These are phyloP conservation scores for Acer yangbiense DNA, from an alignment of 345 rosid genomes.

Conservation along the genomic window DNA sequence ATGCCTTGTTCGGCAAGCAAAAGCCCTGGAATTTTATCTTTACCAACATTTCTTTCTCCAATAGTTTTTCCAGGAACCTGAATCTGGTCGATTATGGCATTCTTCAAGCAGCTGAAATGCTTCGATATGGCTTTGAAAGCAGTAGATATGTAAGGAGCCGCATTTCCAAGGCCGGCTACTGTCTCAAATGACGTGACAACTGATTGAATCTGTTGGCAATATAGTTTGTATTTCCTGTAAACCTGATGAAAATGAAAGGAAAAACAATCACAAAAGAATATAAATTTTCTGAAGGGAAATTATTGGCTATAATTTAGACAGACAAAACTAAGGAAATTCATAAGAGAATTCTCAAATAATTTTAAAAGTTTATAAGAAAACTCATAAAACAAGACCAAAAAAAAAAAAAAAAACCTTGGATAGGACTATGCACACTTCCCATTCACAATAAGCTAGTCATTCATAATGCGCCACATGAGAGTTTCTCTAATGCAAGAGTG, in stretches of 20 bases:
- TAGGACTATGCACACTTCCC: too few species aligned
- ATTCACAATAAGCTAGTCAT: too few species aligned
- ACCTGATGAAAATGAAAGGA: slow-evolving; percentile 25
- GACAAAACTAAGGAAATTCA: background rate
- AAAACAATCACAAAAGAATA: background rate
- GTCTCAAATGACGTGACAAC: slow-evolving; percentile 41
- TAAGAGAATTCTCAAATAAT: background rate
- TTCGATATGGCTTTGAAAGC: slow-evolving; percentile 38
- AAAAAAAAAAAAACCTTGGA: background rate
- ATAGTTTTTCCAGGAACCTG: slow-evolving; percentile 30
- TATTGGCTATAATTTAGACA: too few species aligned
- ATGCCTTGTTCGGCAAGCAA: slow-evolving; percentile 10
- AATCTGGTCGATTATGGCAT: slow-evolving; percentile 39
- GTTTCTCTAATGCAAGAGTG: too few species aligned
- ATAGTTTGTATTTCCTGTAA: slow-evolving; percentile 37
- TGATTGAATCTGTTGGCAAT: slow-evolving; percentile 41
- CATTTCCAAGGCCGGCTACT: slow-evolving; percentile 45
- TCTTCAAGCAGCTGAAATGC: slow-evolving; percentile 43
- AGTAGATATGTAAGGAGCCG: slow-evolving; percentile 37
- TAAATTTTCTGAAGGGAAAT: background rate
- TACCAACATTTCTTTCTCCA: background rate
- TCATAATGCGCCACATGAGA: too few species aligned
- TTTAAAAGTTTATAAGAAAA: too few species aligned
- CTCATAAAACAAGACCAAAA: background rate
- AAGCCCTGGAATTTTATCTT: slow-evolving; percentile 16